Percentiles rank a stretch among this genome's conserved stretches.
phyloP scores from a whole-genome alignment of 805 yeast species.

The Metschnikowia gelsemii region DNA sequence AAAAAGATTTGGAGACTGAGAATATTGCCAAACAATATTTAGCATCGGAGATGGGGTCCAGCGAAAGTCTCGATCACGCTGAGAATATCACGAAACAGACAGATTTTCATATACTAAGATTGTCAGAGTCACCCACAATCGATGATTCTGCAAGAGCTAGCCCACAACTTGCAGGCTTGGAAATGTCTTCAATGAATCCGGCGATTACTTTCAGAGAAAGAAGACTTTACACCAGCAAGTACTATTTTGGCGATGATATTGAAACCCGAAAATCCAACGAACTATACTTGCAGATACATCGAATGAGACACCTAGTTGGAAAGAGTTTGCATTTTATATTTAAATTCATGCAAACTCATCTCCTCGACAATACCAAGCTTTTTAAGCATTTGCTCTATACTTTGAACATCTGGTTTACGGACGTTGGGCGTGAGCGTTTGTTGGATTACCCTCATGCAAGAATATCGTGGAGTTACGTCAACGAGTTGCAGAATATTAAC shows the following conservation, averaged over 20 bases:
- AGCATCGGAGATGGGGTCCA: conserved; percentile 3
- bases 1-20: conserved; percentile 6
- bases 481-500: conserved; percentile 59
- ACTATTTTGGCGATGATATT: conserved; percentile 58
- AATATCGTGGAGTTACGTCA: conserved; percentile 55
- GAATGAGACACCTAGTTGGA: conserved; percentile 59
- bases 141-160: conserved; percentile 45
- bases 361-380: conserved; percentile 62
- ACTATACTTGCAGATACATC: conserved; percentile 50
- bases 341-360: conserved; percentile 44
- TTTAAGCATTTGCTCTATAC: conserved; percentile 63
- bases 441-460: conserved; percentile 56
- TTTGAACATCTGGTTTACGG: conserved; percentile 73
- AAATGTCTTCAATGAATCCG: conserved; percentile 51
- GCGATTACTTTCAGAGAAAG: conserved; percentile 56
- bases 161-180: conserved; percentile 44
- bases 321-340: conserved; percentile 59
- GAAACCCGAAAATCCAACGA: conserved; percentile 40
- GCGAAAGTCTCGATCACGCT: conserved; percentile 7
- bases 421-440: conserved; percentile 71
- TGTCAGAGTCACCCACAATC: conserved; percentile 16
- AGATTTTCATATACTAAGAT: not conserved
- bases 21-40: not conserved
- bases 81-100: not conserved
- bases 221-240: conserved; percentile 62